These are phyloP conservation scores for Draba incana DNA, from an alignment of 345 rosid genomes.

Conservation along the genomic window DNA sequence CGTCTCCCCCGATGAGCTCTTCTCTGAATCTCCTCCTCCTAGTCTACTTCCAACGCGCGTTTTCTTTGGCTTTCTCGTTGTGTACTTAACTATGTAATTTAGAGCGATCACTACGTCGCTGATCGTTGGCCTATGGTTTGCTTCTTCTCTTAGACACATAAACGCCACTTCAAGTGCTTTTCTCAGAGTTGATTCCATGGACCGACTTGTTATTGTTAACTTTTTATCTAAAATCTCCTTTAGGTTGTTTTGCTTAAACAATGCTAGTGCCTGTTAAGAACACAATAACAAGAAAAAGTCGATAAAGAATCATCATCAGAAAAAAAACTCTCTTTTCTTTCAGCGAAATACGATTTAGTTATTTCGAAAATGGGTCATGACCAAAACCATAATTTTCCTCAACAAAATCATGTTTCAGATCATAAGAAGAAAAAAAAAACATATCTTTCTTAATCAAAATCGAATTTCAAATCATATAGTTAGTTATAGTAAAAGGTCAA, in stretches of 20 bases:
- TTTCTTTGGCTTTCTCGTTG: slow-evolving; percentile 21
- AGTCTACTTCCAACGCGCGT: background rate
- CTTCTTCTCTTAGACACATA: slow-evolving; percentile 54
- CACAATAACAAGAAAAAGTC: background rate
- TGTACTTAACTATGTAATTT: slow-evolving; percentile 46
- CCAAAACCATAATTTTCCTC: too few species aligned
- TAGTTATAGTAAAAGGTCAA: too few species aligned
- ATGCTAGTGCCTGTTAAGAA: slow-evolving; percentile 46
- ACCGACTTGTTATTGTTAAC: slow-evolving; percentile 42
- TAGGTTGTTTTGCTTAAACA: slow-evolving; percentile 35
- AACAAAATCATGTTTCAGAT: too few species aligned
- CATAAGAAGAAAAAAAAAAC: too few species aligned
- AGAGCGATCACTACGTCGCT: slow-evolving; percentile 57
- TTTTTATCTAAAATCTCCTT: slow-evolving; percentile 53
- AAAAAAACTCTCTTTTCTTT: background rate
- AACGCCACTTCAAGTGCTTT: slow-evolving; percentile 59
- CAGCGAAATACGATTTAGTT: too few species aligned
- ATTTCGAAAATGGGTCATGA: too few species aligned
- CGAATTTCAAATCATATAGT: too few species aligned
- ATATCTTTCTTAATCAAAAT: too few species aligned
- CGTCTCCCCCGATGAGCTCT: slow-evolving; percentile 44
- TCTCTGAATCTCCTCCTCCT: background rate
- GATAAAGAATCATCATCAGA: background rate
- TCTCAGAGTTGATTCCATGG: slow-evolving; percentile 40
- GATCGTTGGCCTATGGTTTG: slow-evolving; percentile 52